Conservation (phyloP, 495 filamentous ascomycete genomes). For the Aspergillus wentii region DNA sequence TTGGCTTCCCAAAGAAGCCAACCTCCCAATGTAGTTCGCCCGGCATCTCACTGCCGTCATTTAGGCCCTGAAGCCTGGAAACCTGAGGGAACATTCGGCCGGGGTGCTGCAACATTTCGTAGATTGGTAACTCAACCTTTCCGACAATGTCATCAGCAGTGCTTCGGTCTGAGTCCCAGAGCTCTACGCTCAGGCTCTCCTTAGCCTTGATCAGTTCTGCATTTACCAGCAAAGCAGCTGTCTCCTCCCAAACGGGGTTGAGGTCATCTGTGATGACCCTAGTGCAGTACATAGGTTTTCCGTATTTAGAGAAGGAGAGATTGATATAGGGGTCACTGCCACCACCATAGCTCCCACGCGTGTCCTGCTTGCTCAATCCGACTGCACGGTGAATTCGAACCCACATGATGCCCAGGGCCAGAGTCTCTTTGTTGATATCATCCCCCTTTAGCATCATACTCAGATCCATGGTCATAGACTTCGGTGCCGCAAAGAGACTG, state of each 20-base stretch:
- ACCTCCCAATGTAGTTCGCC: constrained; percentile 95
- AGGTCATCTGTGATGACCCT: constrained; percentile 91
- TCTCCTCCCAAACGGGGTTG: constrained; percentile 91
- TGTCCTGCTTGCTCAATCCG: constrained; percentile 89
- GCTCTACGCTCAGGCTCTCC: constrained; percentile 86
- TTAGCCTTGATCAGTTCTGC: constrained; percentile 87
- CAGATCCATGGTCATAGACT: constrained; percentile 88
- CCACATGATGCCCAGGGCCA: constrained; percentile 83
- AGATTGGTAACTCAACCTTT: constrained; percentile 87
- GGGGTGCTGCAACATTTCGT: constrained; percentile 90
- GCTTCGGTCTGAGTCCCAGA: constrained; percentile 89
- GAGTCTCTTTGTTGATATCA: constrained; percentile 80
- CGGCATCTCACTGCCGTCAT: constrained; percentile 82
- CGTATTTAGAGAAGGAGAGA: constrained; percentile 75
- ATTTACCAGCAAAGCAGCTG: constrained; percentile 78
- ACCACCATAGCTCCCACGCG: constrained; percentile 74
- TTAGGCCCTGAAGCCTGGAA: constrained; percentile 76
- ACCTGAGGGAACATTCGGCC: constrained; percentile 87
- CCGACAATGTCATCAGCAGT: constrained; percentile 92
- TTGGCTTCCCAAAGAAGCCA: constrained; percentile 85
- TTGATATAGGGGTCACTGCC: constrained; percentile 91
- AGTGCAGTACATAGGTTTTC: constrained; percentile 97
- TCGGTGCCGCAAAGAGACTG: constrained; percentile 93
- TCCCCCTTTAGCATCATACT: constrained; percentile 87
- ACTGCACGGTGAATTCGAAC: constrained; percentile 83